These are phyloP conservation scores for Pseudogymnoascus sp. DNA, from an alignment of 2,329 filamentous ascomycete species.

Conservation along the genomic window DNA sequence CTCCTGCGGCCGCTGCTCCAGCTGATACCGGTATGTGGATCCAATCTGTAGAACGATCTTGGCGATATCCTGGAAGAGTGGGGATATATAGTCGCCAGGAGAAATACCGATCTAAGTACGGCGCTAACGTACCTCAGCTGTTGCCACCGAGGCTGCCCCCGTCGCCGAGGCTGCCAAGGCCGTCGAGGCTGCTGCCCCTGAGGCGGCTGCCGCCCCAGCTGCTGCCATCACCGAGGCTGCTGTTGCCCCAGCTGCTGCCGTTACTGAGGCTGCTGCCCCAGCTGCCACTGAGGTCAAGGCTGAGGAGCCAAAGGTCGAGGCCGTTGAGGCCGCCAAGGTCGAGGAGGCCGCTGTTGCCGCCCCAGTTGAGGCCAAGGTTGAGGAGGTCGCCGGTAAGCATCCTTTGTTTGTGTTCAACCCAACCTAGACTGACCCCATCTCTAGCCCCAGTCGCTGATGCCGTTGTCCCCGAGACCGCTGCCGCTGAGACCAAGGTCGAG, in stretches of 20 bases:
- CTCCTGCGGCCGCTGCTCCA: background rate
- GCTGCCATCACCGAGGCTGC: conserved; percentile 16
- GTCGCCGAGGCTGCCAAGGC: background rate
- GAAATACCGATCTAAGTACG: background rate
- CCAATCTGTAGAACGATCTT: background rate
- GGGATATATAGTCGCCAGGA: background rate
- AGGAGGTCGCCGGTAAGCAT: background rate
- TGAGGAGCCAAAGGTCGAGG: background rate
- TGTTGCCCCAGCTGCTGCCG: background rate
- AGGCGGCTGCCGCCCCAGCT: conserved; percentile 3
- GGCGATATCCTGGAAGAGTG: background rate
- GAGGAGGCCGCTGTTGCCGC: background rate
- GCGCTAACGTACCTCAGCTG: conserved; percentile 6
- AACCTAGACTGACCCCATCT: background rate
- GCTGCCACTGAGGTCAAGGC: background rate
- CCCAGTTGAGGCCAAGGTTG: conserved; percentile 4
- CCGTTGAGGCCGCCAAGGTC: background rate
- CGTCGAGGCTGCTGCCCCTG: background rate
- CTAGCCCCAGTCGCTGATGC: conserved; percentile 13
- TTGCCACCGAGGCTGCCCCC: background rate
- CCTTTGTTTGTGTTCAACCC: background rate
- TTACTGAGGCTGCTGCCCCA: conserved; percentile 12
- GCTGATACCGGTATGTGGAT: background rate
- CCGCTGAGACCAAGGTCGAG: conserved; percentile 17
- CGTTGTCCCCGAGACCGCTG: background rate